These are phyloP conservation scores for Dendrostoma leiphaemia DNA, from an alignment of 2,329 filamentous ascomycete genomes.

Conservation along the genomic window DNA sequence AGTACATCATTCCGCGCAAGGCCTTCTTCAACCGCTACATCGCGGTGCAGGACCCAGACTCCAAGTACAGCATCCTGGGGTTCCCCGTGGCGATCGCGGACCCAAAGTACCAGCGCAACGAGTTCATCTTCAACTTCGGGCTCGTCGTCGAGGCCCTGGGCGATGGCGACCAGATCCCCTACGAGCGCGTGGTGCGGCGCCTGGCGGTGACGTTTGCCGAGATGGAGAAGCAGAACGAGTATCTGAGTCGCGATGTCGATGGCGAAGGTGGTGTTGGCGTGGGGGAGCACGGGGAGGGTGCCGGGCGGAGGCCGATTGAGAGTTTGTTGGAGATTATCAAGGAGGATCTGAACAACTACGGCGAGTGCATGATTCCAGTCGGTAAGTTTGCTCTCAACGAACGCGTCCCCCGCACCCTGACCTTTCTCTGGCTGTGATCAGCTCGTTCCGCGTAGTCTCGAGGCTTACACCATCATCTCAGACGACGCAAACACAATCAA, in stretches of 20 bases:
- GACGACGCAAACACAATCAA: slow-evolving; percentile 94
- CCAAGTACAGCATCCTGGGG: slow-evolving; percentile 75
- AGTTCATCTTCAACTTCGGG: slow-evolving; percentile 98
- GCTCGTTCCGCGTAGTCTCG: neutral
- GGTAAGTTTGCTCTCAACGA: slow-evolving; percentile 59
- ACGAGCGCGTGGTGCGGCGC: slow-evolving; percentile 81
- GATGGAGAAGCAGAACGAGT: slow-evolving; percentile 87
- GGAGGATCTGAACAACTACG: slow-evolving; percentile 93
- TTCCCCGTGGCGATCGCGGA: slow-evolving; percentile 86
- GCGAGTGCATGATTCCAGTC: slow-evolving; percentile 97
- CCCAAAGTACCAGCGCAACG: slow-evolving; percentile 81
- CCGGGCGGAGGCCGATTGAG: slow-evolving; percentile 68
- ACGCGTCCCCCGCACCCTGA: too few relatives aligned
- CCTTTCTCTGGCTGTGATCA: neutral
- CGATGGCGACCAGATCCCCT: slow-evolving; percentile 69
- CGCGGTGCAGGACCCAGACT: slow-evolving; percentile 69
- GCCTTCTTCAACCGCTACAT: slow-evolving; percentile 92
- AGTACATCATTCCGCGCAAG: slow-evolving; percentile 92
- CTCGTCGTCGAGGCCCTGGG: slow-evolving; percentile 62
- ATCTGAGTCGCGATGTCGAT: slow-evolving; percentile 64
- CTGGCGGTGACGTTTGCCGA: slow-evolving; percentile 82
- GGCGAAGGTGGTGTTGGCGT: slow-evolving; percentile 39
- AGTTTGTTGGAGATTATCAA: slow-evolving; percentile 77
- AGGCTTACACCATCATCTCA: slow-evolving; percentile 33
- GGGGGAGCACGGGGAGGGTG: too few relatives aligned